These are phyloP conservation scores for Talaromyces sp. DNA, from an alignment of 2,329 filamentous ascomycete species.

Conservation along the genomic window DNA sequence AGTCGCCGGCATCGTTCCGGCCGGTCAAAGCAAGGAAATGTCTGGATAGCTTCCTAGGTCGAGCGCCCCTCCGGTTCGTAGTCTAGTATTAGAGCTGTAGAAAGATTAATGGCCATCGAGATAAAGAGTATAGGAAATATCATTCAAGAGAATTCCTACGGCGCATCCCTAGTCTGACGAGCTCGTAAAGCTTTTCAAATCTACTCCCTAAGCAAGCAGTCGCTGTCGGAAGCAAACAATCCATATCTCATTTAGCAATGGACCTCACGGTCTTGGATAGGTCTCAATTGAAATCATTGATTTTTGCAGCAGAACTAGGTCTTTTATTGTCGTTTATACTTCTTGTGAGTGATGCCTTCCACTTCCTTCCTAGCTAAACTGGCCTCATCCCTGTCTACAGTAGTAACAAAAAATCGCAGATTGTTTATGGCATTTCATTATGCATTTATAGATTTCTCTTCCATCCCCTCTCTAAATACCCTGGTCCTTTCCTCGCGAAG, in stretches of 20 bases:
- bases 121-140: background rate
- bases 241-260: background rate
- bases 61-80: no score
- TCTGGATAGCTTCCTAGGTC: background rate
- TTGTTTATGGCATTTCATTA: background rate
- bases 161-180: background rate
- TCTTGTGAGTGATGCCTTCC: background rate
- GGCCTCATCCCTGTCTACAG: background rate
- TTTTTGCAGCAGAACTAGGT: background rate
- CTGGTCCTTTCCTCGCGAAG: slow-evolving; percentile 17
- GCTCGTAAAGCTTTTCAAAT: background rate
- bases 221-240: background rate
- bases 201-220: background rate
- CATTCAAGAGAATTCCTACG: background rate
- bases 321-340: background rate
- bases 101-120: no score
- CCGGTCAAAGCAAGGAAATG: background rate
- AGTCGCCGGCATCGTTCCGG: background rate
- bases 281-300: background rate
- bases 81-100: no score
- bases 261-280: background rate
- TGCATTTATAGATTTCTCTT: background rate
- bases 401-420: background rate
- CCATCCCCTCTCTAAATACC: slow-evolving; percentile 10
- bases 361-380: background rate